A percentile compares a stretch with the other conserved stretches of the same genome.
phyloP scores from a whole-genome alignment of 73 alveolate species.

The Blepharisma japonicum region DNA sequence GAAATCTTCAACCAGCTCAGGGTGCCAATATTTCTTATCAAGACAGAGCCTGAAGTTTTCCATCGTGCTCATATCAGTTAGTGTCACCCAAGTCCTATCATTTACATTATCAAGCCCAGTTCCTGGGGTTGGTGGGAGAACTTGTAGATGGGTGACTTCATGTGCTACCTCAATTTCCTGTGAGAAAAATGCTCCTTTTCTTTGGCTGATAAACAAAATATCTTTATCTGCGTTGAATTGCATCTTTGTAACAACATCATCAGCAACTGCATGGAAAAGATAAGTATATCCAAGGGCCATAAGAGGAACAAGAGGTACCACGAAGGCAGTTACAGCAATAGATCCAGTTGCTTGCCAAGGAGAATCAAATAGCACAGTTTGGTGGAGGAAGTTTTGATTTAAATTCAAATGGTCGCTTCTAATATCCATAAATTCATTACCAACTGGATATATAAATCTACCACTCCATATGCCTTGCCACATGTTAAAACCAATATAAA shows the following conservation, averaged over 20 bases:
- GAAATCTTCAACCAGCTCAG: not conserved
- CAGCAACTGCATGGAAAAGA: not conserved
- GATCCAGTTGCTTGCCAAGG: conserved; percentile 22
- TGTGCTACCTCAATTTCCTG: not conserved
- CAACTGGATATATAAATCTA: conserved; percentile 20
- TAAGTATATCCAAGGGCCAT: not conserved
- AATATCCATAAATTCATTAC: conserved; percentile 20
- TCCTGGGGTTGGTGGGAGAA: conserved; percentile 27
- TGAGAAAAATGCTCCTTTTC: not conserved
- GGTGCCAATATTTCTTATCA: conserved; percentile 24
- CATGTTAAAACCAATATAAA: not conserved
- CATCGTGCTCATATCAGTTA: not conserved
- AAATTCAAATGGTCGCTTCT: not conserved
- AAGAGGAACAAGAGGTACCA: conserved; percentile 24
- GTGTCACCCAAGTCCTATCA: not conserved
- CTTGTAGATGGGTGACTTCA: conserved; percentile 29
- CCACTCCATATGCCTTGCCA: not conserved
- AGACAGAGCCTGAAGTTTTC: conserved; percentile 5
- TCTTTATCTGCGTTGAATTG: conserved; percentile 16
- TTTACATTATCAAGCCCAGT: conserved; percentile 5
- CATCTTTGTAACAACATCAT: conserved; percentile 20
- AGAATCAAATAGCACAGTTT: not conserved
- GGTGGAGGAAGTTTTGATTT: not conserved
- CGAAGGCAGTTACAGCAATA: conserved; percentile 12
- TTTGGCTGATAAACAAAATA: conserved; percentile 11